Evolutionary conservation across 805 yeast genomes (phyloP).

Genomic region (Sugiyamaella smithiae): DNA sequence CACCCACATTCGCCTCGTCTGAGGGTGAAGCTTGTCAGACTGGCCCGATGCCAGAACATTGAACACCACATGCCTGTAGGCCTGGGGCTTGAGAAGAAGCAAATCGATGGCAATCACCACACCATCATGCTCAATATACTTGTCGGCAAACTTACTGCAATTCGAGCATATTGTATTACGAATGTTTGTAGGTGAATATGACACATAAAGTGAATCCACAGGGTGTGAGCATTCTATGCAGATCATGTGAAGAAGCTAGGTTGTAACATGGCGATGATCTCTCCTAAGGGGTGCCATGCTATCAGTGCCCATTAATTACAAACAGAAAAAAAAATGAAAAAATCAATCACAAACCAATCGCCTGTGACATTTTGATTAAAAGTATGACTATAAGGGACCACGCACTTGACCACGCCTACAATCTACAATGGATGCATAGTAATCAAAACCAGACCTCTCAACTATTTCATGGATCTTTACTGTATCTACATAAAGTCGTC

Average conservation of each 20-base stretch:
- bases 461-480: neutral
- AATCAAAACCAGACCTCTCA: neutral
- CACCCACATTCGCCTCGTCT: slow-evolving; percentile 50
- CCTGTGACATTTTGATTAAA: too few species aligned
- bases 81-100: slow-evolving; percentile 79
- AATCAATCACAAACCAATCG: too few species aligned
- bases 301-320: too few species aligned
- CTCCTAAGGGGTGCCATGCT: too few species aligned
- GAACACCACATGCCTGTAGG: slow-evolving; percentile 72
- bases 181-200: slow-evolving; percentile 74
- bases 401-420: too few species aligned
- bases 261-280: too few species aligned
- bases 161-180: slow-evolving; percentile 70
- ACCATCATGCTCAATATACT: slow-evolving; percentile 85
- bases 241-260: slow-evolving; percentile 60
- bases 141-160: slow-evolving; percentile 78
- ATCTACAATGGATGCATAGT: too few species aligned
- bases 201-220: slow-evolving; percentile 62
- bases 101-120: slow-evolving; percentile 82
- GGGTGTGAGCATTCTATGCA: slow-evolving; percentile 84
- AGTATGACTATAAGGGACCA: too few species aligned
- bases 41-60: slow-evolving; percentile 45
- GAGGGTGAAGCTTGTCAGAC: slow-evolving; percentile 19
- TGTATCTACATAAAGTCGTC: slow-evolving; percentile 41
- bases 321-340: too few species aligned